Conservation (phyloP, 2,329 filamentous ascomycete species). For the Trichophyton simii region DNA sequence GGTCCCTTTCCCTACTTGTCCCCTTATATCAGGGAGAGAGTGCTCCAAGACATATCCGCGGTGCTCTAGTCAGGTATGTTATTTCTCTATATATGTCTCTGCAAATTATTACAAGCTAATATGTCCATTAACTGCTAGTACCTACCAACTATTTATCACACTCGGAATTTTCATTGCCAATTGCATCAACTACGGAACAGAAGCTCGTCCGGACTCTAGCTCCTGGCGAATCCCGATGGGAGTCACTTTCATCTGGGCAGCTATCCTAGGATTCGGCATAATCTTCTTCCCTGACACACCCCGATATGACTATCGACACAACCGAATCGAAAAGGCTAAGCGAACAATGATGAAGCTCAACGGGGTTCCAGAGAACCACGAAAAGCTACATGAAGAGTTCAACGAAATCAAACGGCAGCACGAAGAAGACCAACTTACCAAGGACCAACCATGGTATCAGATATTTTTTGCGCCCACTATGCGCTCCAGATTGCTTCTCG, state of each 20-base stretch:
- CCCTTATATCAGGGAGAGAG: constrained; percentile 39
- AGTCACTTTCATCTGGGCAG: constrained; percentile 46
- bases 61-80: constrained; percentile 32
- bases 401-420: constrained; percentile 47
- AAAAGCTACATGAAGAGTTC: constrained; percentile 43
- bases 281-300: constrained; percentile 46
- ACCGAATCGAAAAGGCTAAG: constrained; percentile 40
- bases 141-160: constrained; percentile 40
- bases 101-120: not conserved
- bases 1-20: constrained; percentile 35
- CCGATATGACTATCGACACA: constrained; percentile 46
- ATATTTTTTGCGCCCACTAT: constrained; percentile 38
- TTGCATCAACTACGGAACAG: constrained; percentile 38
- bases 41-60: constrained; percentile 35
- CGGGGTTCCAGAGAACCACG: constrained; percentile 44
- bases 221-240: constrained; percentile 43
- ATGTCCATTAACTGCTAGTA: constrained; percentile 16
- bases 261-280: constrained; percentile 43
- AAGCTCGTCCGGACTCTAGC: constrained; percentile 30
- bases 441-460: constrained; percentile 30
- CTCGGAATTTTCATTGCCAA: constrained; percentile 39
- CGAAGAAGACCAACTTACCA: constrained; percentile 40
- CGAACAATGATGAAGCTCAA: constrained; percentile 44
- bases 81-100: not conserved
- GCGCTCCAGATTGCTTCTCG: constrained; percentile 35